phyloP scores from a whole-genome alignment of 805 yeast genomes.

The Kluyveromyces aestuarii region DNA sequence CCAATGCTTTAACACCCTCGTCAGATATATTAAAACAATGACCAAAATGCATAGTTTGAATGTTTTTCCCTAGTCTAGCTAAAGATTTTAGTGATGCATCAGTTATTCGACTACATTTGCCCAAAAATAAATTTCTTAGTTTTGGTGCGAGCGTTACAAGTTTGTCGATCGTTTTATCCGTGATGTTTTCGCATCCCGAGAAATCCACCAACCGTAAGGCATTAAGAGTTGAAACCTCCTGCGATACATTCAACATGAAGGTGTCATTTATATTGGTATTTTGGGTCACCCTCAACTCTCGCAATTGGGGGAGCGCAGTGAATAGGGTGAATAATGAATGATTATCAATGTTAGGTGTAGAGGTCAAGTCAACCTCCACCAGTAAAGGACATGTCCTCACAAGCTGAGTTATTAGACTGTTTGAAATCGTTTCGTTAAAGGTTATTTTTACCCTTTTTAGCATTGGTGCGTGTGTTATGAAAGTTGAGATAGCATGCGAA shows the following conservation, averaged over 20 bases:
- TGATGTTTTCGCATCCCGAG: constrained; percentile 71
- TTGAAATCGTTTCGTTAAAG: constrained; percentile 58
- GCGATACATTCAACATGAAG: constrained; percentile 36
- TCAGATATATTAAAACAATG: constrained; percentile 90
- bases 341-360: constrained; percentile 67
- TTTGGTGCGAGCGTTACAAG: constrained; percentile 75
- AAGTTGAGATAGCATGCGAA: constrained; percentile 48
- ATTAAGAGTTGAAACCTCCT: constrained; percentile 35
- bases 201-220: constrained; percentile 75
- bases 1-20: constrained; percentile 67
- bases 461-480: constrained; percentile 58
- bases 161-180: constrained; percentile 68
- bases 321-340: constrained; percentile 49
- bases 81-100: constrained; percentile 69
- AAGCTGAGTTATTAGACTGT: constrained; percentile 49
- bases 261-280: constrained; percentile 62
- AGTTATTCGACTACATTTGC: constrained; percentile 81
- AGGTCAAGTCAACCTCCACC: constrained; percentile 85
- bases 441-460: constrained; percentile 77
- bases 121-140: constrained; percentile 75
- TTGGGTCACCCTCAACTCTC: constrained; percentile 78
- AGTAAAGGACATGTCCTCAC: constrained; percentile 66
- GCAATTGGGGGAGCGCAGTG: constrained; percentile 52
- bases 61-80: constrained; percentile 62
- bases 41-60: constrained; percentile 88